Evolutionary conservation across 495 filamentous ascomycete species (phyloP).

Genomic region (Penicillium roqueforti): DNA sequence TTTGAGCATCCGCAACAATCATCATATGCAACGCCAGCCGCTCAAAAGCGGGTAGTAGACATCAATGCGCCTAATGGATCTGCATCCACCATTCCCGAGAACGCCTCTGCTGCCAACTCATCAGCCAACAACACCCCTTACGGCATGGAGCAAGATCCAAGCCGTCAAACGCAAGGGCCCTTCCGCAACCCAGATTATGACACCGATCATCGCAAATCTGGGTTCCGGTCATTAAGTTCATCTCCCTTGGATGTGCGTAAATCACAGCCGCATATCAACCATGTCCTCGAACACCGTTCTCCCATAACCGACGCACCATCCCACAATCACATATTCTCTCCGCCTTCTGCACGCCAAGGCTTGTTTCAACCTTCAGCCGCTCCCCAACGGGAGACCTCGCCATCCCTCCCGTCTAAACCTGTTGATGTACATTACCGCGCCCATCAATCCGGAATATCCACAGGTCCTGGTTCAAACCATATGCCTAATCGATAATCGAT

Average conservation of each 20-base stretch:
- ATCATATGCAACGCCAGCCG: slow-evolving; percentile 49
- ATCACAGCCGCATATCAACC: slow-evolving; percentile 30
- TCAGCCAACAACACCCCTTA: slow-evolving; percentile 47
- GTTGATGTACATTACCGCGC: slow-evolving; percentile 34
- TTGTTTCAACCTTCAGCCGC: slow-evolving; percentile 31
- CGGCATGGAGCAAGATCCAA: slow-evolving; percentile 39
- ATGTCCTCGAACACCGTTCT: slow-evolving; percentile 28
- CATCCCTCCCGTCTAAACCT: slow-evolving; percentile 30
- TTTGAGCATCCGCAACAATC: slow-evolving; percentile 30
- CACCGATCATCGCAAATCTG: slow-evolving; percentile 32
- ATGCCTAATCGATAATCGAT: slow-evolving; percentile 34
- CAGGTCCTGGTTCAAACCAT: slow-evolving; percentile 31
- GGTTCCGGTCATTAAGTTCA: slow-evolving; percentile 41
- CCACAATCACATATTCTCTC: slow-evolving; percentile 36
- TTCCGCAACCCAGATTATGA: slow-evolving; percentile 40
- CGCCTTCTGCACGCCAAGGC: slow-evolving; percentile 35
- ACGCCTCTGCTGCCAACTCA: slow-evolving; percentile 41
- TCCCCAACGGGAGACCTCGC: slow-evolving; percentile 34
- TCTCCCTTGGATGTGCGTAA: slow-evolving; percentile 46
- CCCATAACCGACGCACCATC: slow-evolving; percentile 18
- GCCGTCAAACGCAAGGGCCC: slow-evolving; percentile 18
- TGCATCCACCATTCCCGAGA: slow-evolving; percentile 54
- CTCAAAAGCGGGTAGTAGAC: slow-evolving; percentile 50
- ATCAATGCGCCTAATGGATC: slow-evolving; percentile 52
- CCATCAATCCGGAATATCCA: slow-evolving; percentile 26